Percentiles rank a stretch among this genome's conserved stretches.
Conservation (phyloP, 2,329 filamentous ascomycete species). For the Fusarium pilosicola region DNA sequence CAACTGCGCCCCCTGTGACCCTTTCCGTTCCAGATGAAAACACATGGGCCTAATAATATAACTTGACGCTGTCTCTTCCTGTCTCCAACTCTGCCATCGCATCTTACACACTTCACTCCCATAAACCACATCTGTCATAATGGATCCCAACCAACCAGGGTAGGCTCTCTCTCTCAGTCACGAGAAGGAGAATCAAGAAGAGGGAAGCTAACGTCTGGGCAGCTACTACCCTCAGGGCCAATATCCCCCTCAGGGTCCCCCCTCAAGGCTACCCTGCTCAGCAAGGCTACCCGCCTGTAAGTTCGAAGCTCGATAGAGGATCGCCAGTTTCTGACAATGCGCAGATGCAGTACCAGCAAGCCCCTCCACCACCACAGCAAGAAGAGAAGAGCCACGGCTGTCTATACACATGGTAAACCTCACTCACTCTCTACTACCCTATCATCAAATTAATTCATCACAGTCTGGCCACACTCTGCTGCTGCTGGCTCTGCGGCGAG, state of each 20-base stretch:
- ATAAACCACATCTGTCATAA: background rate
- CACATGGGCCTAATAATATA: slow-evolving; percentile 2
- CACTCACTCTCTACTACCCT: background rate
- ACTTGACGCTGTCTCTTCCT: background rate
- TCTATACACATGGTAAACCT: slow-evolving; percentile 51
- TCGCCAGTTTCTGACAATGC: background rate
- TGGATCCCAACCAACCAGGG: slow-evolving; percentile 32
- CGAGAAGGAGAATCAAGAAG: background rate
- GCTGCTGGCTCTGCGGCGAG: slow-evolving; percentile 57
- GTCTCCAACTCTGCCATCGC: background rate
- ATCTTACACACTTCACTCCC: background rate
- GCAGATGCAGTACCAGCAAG: slow-evolving; percentile 48
- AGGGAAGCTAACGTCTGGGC: background rate
- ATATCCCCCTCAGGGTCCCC: too few species aligned
- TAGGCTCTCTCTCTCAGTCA: background rate
- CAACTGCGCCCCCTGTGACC: background rate
- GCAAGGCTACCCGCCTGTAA: too few species aligned
- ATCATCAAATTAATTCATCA: accelerated
- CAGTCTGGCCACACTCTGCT: slow-evolving; percentile 55
- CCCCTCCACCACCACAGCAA: slow-evolving; percentile 46
- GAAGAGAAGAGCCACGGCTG: slow-evolving; percentile 56
- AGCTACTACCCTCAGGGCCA: slow-evolving; percentile 34
- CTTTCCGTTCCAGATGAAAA: background rate
- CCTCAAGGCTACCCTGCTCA: too few species aligned
- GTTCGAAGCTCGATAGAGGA: background rate